Base-by-base conservation (phyloP, 2,329 filamentous ascomycete species). In the Colletotrichum sp. region DNA sequence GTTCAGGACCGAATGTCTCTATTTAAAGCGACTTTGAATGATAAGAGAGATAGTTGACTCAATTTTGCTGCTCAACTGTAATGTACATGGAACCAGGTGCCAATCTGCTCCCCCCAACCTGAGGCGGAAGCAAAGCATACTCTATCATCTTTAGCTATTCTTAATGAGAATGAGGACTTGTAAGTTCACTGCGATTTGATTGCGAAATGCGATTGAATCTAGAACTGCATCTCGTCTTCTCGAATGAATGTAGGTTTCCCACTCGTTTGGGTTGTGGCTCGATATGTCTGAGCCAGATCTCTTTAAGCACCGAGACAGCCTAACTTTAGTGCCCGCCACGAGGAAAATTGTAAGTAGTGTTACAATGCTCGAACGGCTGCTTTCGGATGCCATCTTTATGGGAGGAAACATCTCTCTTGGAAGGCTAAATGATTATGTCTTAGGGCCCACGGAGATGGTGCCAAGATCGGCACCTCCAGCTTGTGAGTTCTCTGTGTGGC, bases 141-240 rank as follows among this genome's bases (percentile, higher is more conserved):
- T 27, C 24, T 27, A 6, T 27, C 24, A 27, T 27, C 5, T 5
- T 27, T 27, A 27, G 24, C 5, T 27, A 27, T 27, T 27, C 5
- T 27, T 11, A 5, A 43, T 11, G 5, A 11, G 18, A 2, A n/a
- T 11, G 38, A 43, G 5, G 5, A 43, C 38, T 11, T 5, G 38
- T 43, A n/a, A 43, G 8, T 0, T 11, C 3, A n/a, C 5, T 5
- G 6, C n/a, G n/a, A 6, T 4, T 21, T 9, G 5, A 7, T 21
- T 7, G 43, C n/a, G n/a, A 47, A 6, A 4, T 11, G 21, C 12
- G 5, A 2, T 12, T 2, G 24, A 57, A 27, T 27, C 24, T 57
- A 6, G 24, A 57, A 16, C 27, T 29, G 24, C 13, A 29, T 16
- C 8, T 57, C 5, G 13, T 9, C 15, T 57, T 57, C 54, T 27